Percentiles rank a stretch among this genome's conserved stretches.
phyloP scores from a whole-genome alignment of 306 rosid genomes.

The Vicia villosa region DNA sequence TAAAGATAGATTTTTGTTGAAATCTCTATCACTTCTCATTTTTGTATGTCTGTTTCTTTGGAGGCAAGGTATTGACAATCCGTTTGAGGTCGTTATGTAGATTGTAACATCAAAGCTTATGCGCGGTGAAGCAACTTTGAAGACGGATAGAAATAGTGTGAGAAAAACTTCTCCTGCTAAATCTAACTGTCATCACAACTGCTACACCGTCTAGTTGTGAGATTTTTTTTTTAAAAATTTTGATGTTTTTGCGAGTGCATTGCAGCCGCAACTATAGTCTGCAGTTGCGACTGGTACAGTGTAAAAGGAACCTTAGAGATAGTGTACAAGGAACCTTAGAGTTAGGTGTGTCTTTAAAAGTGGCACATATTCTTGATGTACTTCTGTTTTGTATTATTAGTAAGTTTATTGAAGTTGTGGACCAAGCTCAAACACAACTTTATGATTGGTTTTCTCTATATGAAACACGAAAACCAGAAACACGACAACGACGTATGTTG shows the following conservation, averaged over 20 bases:
- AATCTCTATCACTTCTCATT: background rate
- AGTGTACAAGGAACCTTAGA: background rate
- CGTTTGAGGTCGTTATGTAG: background rate
- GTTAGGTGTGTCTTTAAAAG: background rate
- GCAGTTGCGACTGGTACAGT: background rate
- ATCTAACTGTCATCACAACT: too few relatives aligned
- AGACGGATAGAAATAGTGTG: too few relatives aligned
- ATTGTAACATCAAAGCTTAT: background rate
- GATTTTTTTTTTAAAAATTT: too few relatives aligned
- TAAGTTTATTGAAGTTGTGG: background rate
- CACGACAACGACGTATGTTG: too few relatives aligned
- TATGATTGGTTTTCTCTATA: background rate
- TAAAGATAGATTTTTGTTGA: background rate
- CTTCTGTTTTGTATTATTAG: background rate
- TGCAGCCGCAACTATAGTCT: background rate
- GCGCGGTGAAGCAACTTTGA: too few relatives aligned
- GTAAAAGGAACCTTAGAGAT: background rate
- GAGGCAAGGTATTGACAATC: background rate
- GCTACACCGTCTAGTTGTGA: too few relatives aligned
- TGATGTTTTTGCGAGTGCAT: background rate
- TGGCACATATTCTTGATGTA: background rate
- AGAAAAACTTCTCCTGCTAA: too few relatives aligned
- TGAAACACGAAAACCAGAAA: too few relatives aligned
- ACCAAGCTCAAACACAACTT: too few relatives aligned
- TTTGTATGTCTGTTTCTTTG: background rate